Conservation (phyloP, 2,329 filamentous ascomycete genomes). For the Fusarium redolens region DNA sequence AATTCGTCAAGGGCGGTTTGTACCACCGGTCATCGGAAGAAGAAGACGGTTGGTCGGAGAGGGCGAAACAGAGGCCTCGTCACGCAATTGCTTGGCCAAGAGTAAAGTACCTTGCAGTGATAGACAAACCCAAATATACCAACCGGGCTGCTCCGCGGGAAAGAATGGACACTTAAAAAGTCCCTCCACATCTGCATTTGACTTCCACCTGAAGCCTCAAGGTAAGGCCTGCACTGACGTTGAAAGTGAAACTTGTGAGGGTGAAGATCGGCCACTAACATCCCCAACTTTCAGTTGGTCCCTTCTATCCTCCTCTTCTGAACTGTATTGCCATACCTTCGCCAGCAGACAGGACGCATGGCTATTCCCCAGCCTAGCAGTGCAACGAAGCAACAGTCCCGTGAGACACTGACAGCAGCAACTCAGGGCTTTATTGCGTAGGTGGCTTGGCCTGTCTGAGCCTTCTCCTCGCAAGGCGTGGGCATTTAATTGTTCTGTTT, state of each 20-base stretch:
- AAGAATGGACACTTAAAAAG: not conserved
- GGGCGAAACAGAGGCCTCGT: not conserved
- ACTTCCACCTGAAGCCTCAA: not conserved
- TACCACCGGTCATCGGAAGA: not conserved
- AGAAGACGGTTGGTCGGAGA: not conserved
- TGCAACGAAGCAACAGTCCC: not conserved
- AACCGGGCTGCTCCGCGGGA: not conserved
- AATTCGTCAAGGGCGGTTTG: not conserved
- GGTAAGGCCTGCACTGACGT: slow-evolving; percentile 1
- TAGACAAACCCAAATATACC: not conserved
- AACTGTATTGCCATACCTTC: not conserved
- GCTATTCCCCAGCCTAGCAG: not conserved
- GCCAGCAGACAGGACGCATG: not conserved
- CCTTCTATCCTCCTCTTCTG: not conserved
- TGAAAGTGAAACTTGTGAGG: slow-evolving; percentile 6
- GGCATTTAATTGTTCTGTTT: not conserved
- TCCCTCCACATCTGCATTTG: not conserved
- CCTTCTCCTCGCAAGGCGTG: not conserved
- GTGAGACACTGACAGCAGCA: not conserved
- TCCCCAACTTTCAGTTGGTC: not conserved
- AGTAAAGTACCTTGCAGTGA: not conserved
- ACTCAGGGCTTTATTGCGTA: not conserved
- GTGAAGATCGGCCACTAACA: slow-evolving; percentile 16
- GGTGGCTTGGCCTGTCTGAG: not conserved
- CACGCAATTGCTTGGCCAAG: not conserved